Base-by-base conservation (phyloP, 139 green algal species). In the Coelastrella sp. region DNA sequence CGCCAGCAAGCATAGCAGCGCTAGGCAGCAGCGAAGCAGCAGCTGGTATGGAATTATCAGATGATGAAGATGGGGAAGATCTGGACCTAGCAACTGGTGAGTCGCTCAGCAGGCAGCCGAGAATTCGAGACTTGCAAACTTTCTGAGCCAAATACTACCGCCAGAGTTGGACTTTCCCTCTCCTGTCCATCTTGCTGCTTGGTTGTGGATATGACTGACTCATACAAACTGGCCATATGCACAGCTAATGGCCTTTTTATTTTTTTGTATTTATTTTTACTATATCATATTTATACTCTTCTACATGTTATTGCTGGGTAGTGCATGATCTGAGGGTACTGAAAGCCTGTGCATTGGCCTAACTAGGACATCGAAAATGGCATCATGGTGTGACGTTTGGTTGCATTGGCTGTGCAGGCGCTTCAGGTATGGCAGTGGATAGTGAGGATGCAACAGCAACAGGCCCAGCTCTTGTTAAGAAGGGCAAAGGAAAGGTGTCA, bases 401-500 rank as follows among this genome's bases (percentile, higher is more conserved):
- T 49, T 49, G n/a, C n/a, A n/a, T n/a, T n/a, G n/a, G n/a, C n/a
- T n/a, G 35, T 87, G 5, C 89, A 91, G 17, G 89, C 12, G 17
- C 22, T 22, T 74, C 58, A 61, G 88, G 78, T 65, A 90, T 90
- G 90, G 87, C 25, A 70, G 59, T 88, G 8, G 90, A 93, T 57
- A 87, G 76, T n/a, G 22, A 25, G 15, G 81, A 86, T 84, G 85
- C 73, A 61, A 61, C 75, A 78, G 75, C 87, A 49, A 60, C 76
- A 80, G 59, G 7, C 56, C 27, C 24, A 22, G 82, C 49, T n/a
- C 70, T 84, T 35, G 65, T 79, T 68, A 80, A 78, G 49, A 81
- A 25, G 10, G 20, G 63, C 78, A 82, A 92, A 68, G 79, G 83
- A 14, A 94, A 94, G 72, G 97, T 97, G 75, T 92, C 89, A 15